These are phyloP conservation scores for Gamsiella multidivaricata DNA, from an alignment of 192 early-diverging fungal species.

Conservation along the genomic window DNA sequence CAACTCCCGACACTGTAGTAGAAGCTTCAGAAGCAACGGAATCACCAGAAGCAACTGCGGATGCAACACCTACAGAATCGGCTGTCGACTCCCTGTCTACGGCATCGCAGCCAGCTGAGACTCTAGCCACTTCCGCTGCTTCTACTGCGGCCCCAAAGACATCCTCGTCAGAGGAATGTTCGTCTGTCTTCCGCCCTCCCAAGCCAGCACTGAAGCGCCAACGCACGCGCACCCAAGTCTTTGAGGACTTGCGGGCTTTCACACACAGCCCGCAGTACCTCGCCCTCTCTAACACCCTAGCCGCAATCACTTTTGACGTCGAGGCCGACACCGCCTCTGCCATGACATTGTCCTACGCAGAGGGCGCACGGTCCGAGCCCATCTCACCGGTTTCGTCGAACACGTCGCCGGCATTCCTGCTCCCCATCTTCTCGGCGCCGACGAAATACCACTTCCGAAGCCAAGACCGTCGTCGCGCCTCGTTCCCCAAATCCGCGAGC, in stretches of 20 bases:
- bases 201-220: conserved; percentile 37
- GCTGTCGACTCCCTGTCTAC: no score
- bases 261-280: conserved; percentile 18
- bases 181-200: conserved; percentile 7
- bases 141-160: no score
- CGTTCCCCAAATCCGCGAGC: conserved; percentile 43
- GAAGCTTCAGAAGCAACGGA: not conserved
- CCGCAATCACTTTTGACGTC: not conserved
- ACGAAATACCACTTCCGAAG: conserved; percentile 41
- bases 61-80: no score
- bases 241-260: conserved; percentile 44
- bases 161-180: no score
- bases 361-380: conserved; percentile 32
- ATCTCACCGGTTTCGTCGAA: conserved; percentile 13
- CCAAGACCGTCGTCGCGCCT: conserved; percentile 38
- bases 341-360: not conserved
- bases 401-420: not conserved
- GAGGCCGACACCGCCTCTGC: not conserved
- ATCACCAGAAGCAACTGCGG: no score
- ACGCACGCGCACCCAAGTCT: conserved; percentile 20
- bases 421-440: conserved; percentile 26
- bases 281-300: conserved; percentile 12
- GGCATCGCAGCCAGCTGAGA: no score
- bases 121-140: no score
- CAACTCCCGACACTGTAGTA: not conserved